These are phyloP conservation scores for Chaetomium sp. DNA, from an alignment of 2,329 filamentous ascomycete species.

Conservation along the genomic window DNA sequence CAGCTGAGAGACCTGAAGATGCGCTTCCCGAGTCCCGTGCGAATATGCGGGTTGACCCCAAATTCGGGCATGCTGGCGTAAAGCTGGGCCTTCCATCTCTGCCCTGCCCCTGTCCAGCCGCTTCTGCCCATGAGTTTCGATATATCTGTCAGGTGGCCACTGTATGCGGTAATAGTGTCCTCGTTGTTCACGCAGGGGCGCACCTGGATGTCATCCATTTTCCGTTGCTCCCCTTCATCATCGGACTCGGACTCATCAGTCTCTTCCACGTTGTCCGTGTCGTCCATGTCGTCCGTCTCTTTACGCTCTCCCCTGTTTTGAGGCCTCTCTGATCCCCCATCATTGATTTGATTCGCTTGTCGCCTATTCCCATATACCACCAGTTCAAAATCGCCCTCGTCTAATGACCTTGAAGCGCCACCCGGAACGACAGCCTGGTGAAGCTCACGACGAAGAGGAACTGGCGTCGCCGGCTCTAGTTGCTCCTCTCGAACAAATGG, in stretches of 20 bases:
- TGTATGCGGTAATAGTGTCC: not conserved
- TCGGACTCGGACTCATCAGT: not conserved
- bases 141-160: conserved; percentile 18
- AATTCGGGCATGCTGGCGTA: not conserved
- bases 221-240: not conserved
- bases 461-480: not conserved
- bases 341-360: not conserved
- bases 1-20: not conserved
- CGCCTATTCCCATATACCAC: not conserved
- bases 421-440: not conserved
- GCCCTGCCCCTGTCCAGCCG: conserved; percentile 23
- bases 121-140: conserved; percentile 14
- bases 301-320: not conserved
- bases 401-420: not conserved
- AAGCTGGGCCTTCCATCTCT: conserved; percentile 6
- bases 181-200: not conserved
- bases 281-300: not conserved
- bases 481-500: conserved; percentile 2
- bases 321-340: not conserved
- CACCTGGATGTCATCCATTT: not conserved
- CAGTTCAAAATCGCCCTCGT: not conserved
- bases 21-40: not conserved
- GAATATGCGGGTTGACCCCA: not conserved
- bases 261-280: not conserved
- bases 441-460: not conserved